Base-by-base conservation (phyloP, 208 protist species). In the Trypanosoma mega region DNA sequence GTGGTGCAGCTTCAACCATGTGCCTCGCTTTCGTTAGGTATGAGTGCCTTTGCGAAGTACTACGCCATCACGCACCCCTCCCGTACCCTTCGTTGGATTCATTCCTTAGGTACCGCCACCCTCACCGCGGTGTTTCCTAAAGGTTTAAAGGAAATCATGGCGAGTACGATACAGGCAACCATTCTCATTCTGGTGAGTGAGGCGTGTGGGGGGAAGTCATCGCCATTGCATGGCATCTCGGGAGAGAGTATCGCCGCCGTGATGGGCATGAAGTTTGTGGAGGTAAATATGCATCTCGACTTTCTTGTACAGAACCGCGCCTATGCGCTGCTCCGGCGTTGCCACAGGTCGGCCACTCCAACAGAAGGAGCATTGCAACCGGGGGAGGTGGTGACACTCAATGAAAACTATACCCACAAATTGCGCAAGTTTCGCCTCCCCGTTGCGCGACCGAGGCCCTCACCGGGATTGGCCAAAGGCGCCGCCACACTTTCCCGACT, bases 171-270 rank as follows among this genome's bases (percentile, higher is more conserved):
- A 7, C 76, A 90, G 53, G 65, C 82, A 7, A 76, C 72, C 31
- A 59, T 94, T 43, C 77, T 94, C 36, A 68, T 94, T 23, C 48
- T 76, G 9, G 54, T 90, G 30, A 92, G 80, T 34, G 76, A 86
- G 31, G 69, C 72, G 12, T 68, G 51, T 52, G 79, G 68, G 36
- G 26, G 5, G n/a, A 20, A 6, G 20, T 14, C 7, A 0, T 14
- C 6, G 5, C 36, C 7, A 20, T 6, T 2, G 34, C 20, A 44
- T 24, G 27, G 44, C 55, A 21, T 63, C 60, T 71, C 56, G 27
- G 72, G 68, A 2, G 12, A 45, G 8, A 53, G 50, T 3, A 64
- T 84, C 29, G 67, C 77, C 16, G 12, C 48, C 8, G 53, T 30
- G 7, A 62, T 73, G 44, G 77, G 77, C n/a, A 65, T 84, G 36